Base-by-base conservation (phyloP, 345 rosid genomes). In the Passiflora organensis region DNA sequence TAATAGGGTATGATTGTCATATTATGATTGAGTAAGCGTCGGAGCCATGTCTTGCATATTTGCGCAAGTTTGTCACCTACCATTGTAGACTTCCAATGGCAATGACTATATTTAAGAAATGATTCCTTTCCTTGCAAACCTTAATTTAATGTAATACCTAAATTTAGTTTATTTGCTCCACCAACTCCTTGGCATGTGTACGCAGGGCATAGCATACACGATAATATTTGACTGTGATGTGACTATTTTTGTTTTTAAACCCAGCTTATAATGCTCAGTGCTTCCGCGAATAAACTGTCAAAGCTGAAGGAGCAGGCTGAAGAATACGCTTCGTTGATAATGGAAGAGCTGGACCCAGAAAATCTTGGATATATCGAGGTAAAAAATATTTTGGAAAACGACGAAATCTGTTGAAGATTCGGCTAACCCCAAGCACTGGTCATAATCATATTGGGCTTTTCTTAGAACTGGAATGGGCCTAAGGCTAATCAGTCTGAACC, bases 331-430 rank as follows among this genome's bases (percentile, higher is more conserved):
- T 72, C 87, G 8, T 68, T 91, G 34, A 91, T 91, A 41, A 91
- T 91, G 99, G 99, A 91, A 74, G 99, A 91, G 53, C 71, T 91
- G 24, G 99, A 91, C 70, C 96, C 99, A 5, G 99, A 91, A 76
- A 81, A 82, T 56, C 67, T 88, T 17, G 96, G 99, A 43, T 91
- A 86, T 58, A 91, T 91, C 22, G 99, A 91, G 99, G 99, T 88
- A 73, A 59, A 16, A 41, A 36, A 36, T 5, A 36, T 36, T 36
- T 36, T 36, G 6, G 43, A 10, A 39, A 41, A 41, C 43, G 3
- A 8, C 6, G 13, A 11, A 28, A 28, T 28, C n/a, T n/a, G n/a
- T n/a, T n/a, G n/a, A n/a, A n/a, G n/a, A n/a, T n/a, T n/a, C n/a
- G n/a, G n/a, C n/a, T n/a, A n/a, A n/a, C n/a, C n/a, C n/a, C n/a